Conservation (phyloP, 306 rosid genomes). For the Crotalaria pallida region DNA sequence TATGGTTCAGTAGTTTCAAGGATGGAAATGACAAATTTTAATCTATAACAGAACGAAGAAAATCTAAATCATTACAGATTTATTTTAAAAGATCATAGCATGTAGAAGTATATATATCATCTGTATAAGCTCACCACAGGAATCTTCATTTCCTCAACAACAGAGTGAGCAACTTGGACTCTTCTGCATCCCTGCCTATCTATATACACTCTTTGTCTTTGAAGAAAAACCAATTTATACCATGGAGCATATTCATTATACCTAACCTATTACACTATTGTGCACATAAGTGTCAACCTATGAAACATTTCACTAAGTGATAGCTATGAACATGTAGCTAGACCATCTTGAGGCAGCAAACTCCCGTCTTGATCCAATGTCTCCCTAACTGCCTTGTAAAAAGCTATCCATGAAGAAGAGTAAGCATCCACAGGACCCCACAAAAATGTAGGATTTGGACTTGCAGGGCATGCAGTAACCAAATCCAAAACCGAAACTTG, state of each 20-base stretch:
- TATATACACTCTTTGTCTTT: slow-evolving; percentile 41
- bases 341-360: slow-evolving; percentile 63
- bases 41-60: slow-evolving; percentile 17
- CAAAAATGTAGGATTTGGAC: slow-evolving; percentile 81
- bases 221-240: slow-evolving; percentile 34
- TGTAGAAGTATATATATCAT: slow-evolving; percentile 31
- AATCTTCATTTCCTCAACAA: slow-evolving; percentile 32
- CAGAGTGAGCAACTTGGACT: slow-evolving; percentile 36
- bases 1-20: slow-evolving; percentile 1
- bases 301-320: slow-evolving; percentile 12
- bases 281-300: slow-evolving; percentile 24
- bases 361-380: slow-evolving; percentile 51
- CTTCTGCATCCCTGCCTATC: slow-evolving; percentile 37
- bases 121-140: slow-evolving; percentile 37
- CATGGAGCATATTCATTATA: slow-evolving; percentile 26
- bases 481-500: slow-evolving; percentile 84
- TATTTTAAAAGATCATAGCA: slow-evolving; percentile 25
- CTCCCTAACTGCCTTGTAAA: slow-evolving; percentile 64
- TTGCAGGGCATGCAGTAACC: slow-evolving; percentile 77
- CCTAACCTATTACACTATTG: slow-evolving; percentile 22
- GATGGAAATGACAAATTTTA: slow-evolving; percentile 4
- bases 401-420: slow-evolving; percentile 73
- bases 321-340: slow-evolving; percentile 60
- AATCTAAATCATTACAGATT: slow-evolving; percentile 10
- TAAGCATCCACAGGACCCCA: slow-evolving; percentile 56